Evolutionary conservation across 2,329 filamentous ascomycete genomes (phyloP).

Genomic region (Cladosporium sp.): DNA sequence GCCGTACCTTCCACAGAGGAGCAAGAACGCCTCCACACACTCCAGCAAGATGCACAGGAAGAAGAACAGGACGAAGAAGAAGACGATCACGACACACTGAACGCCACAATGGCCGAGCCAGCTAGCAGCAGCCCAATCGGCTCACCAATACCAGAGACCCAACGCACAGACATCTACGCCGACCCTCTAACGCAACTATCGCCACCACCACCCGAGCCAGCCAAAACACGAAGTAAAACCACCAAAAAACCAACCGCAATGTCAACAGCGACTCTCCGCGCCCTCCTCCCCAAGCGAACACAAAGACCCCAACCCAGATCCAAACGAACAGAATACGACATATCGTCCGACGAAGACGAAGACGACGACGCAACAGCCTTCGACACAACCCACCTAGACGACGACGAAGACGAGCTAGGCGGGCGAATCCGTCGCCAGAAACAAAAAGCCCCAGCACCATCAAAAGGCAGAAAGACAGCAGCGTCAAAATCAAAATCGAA

Average conservation of each 20-base stretch:
- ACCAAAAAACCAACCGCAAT: constrained; percentile 32
- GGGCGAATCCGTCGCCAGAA: constrained; percentile 27
- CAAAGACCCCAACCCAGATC: constrained; percentile 29
- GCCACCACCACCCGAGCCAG: constrained; percentile 24
- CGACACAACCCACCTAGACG: constrained; percentile 26
- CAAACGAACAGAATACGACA: constrained; percentile 43
- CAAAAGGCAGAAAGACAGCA: constrained; percentile 25
- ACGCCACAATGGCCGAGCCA: constrained; percentile 49
- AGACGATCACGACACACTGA: constrained; percentile 36
- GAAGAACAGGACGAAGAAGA: constrained; percentile 24
- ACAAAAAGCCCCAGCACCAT: constrained; percentile 23
- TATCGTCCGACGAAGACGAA: constrained; percentile 42
- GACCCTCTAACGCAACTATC: constrained; percentile 32
- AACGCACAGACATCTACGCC: constrained; percentile 21
- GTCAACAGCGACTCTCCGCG: constrained; percentile 49
- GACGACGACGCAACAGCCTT: constrained; percentile 19
- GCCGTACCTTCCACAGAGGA: constrained; percentile 38
- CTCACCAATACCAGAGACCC: constrained; percentile 21
- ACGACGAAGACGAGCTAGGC: constrained; percentile 47
- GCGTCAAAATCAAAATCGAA: constrained; percentile 16
- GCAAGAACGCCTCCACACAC: constrained; percentile 20
- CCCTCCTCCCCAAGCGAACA: constrained; percentile 47
- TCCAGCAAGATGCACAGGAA: neutral
- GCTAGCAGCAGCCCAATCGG: constrained; percentile 44
- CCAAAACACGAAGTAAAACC: constrained; percentile 22